A percentile compares a stretch with the other conserved stretches of the same genome.
Conservation (phyloP, 2,329 filamentous ascomycete species). For the Cytospora chrysosperma region DNA sequence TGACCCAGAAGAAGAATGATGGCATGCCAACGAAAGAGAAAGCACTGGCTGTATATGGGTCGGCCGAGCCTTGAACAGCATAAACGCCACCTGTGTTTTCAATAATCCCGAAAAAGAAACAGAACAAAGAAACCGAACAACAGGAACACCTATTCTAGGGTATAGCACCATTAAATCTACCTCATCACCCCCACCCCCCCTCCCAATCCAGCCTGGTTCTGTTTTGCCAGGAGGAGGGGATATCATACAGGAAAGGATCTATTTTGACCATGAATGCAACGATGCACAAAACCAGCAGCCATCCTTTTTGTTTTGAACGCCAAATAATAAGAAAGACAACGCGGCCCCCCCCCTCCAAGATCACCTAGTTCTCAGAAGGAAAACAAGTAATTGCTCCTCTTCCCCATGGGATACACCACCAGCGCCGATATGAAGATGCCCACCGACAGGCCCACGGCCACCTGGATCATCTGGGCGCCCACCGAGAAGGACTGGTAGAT, state of each 20-base stretch:
- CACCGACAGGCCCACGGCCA: slow-evolving; percentile 11
- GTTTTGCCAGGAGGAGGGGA: neutral
- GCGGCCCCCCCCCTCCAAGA: no score
- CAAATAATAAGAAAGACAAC: no score
- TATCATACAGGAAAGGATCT: neutral
- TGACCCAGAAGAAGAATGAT: no score
- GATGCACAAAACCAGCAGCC: no score
- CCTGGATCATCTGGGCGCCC: slow-evolving; percentile 20
- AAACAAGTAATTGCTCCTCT: slow-evolving; percentile 6
- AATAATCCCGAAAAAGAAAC: neutral
- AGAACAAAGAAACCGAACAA: no score
- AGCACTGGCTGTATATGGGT: no score
- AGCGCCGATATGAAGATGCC: slow-evolving; percentile 11
- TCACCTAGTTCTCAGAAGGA: slow-evolving; percentile 11
- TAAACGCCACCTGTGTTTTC: neutral
- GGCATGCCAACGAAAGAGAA: no score
- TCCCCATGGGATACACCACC: slow-evolving; percentile 9
- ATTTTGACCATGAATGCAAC: no score
- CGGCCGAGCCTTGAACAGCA: neutral
- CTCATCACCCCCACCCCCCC: no score
- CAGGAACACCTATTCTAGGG: neutral
- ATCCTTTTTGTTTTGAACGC: no score
- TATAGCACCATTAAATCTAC: neutral
- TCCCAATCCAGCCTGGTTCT: neutral
- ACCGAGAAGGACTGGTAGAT: slow-evolving; percentile 19